phyloP scores from a whole-genome alignment of 2,329 filamentous ascomycete species.

The Alternaria hordeiaustralica region DNA sequence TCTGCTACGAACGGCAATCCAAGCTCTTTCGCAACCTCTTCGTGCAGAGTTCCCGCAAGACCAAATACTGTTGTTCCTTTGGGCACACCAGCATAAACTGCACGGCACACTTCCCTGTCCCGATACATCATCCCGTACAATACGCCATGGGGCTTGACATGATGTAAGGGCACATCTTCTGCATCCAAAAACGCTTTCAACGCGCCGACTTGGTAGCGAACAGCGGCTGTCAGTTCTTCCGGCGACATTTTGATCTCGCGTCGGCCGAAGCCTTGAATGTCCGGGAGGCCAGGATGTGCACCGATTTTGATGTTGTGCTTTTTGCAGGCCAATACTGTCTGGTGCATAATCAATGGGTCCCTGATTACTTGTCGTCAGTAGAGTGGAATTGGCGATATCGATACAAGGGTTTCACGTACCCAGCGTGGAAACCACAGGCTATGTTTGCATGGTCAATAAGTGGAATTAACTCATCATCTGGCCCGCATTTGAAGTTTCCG shows the following conservation, averaged over 20 bases:
- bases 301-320: constrained; percentile 63
- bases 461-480: constrained; percentile 66
- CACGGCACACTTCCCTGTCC: constrained; percentile 59
- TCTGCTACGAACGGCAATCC: constrained; percentile 62
- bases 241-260: constrained; percentile 66
- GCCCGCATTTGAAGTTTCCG: constrained; percentile 60
- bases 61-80: constrained; percentile 61
- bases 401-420: constrained; percentile 19
- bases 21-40: constrained; percentile 60
- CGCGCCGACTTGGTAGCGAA: constrained; percentile 69
- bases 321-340: constrained; percentile 66
- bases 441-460: constrained; percentile 69
- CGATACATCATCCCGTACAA: constrained; percentile 65
- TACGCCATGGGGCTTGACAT: constrained; percentile 69
- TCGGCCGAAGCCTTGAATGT: constrained; percentile 69
- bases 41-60: constrained; percentile 61
- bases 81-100: constrained; percentile 62
- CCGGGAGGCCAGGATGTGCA: constrained; percentile 70
- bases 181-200: constrained; percentile 65
- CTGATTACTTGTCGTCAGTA: constrained; percentile 25
- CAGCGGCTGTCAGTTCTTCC: constrained; percentile 63
- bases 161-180: constrained; percentile 63
- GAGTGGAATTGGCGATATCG: not conserved
- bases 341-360: constrained; percentile 69
- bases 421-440: constrained; percentile 65